Evolutionary conservation across 768 basidiomycete genomes (phyloP), one percentile per base, ranked within the genome.

Genomic region (Lentinus tigrinus): DNA sequence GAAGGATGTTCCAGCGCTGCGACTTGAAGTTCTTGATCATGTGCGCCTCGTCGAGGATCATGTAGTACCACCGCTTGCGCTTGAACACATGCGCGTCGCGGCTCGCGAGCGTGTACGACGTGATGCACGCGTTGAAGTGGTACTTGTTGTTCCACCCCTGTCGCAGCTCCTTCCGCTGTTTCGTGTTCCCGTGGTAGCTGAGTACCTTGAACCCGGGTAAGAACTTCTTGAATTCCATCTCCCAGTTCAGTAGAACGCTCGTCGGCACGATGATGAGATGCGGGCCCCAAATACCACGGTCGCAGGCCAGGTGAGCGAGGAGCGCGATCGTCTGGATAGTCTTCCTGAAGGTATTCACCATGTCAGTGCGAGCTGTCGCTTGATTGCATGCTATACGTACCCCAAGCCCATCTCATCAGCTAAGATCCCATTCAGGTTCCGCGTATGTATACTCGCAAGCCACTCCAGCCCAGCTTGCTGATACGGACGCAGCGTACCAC

Each of bases 11-110:
- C 94, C 95, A 97, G 37, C 95, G 82, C 69, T 97, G 93, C 0
- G 91, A 93, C 68, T 87, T 87, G 77, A 95, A 96, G 71, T 97
- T 97, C 76, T 95, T 95, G 84, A 97, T 95, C 85, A 95, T 96
- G 69, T 97, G 94, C 7, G 94, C 95, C 72, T 97, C 94, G 69
- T 97, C 94, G 5, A 97, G 84, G 54, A 97, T 85, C 89, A 97
- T 91, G 66, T 97, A 97, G 69, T 94, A 93, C 95, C 95, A 96
- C 48, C 83, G 77, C 74, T 93, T 95, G 42, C 95, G 85, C 72
- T 92, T 92, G 78, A 96, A 94, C 17, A 95, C 89, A 65, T 91
- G 85, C 52, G 91, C 87, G 69, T 97, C 94, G 38, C 90, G 85
- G 67, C 91, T 88, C n/a, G 93, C 94, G 26, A 96, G 83, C 4